Base-by-base conservation (phyloP, 2,329 filamentous ascomycete genomes). In the Sordariomycetes sp. region DNA sequence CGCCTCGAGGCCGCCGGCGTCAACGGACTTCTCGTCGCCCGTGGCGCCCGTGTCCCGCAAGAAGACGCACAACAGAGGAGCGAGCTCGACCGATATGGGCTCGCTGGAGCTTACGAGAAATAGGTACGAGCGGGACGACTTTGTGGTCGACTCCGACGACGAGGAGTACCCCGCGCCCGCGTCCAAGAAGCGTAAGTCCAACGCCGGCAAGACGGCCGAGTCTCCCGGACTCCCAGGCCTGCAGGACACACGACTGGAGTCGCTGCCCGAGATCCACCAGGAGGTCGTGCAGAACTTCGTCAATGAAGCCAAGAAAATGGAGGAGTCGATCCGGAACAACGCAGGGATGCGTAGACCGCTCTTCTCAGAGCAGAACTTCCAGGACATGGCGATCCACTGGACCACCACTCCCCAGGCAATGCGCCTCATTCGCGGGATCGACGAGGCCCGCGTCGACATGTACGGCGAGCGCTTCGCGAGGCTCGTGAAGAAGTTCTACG, bases 371-470 rank as follows among this genome's bases (percentile, higher is more conserved):
- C 76, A 75, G 24, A 76, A 89, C 15, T 77, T 90, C 55, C 81
- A 84, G 39, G 79, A 86, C 62, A 91, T 94, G 86, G 85, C 81
- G 13, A 81, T 90, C 54, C 70, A 75, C 36, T 86, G 87, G 75
- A 87, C 87, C 1, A 75, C 73, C 8, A 81, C 75, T 10, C 64
- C 81, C 10, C 76, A 80, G 17, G 73, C 82, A 58, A 87, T 94
- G 82, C 72, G 70, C 35, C 68, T 69, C 10, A 86, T 92, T 54
- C 76, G 76, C 0, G 80, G 78, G 10, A 85, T 91, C 59, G 77
- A 85, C 57, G 61, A 66, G 1, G 79, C 82, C 28, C 85, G 82
- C 65, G 84, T 90, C 25, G 66, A 74, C 52, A 72, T 74, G 2
- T 82, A 84, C 64, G 87, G 87, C 8, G 71, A 69, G 36, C 75